Conservation (phyloP, 805 yeast genomes). For the Yarrowia osloensis region DNA sequence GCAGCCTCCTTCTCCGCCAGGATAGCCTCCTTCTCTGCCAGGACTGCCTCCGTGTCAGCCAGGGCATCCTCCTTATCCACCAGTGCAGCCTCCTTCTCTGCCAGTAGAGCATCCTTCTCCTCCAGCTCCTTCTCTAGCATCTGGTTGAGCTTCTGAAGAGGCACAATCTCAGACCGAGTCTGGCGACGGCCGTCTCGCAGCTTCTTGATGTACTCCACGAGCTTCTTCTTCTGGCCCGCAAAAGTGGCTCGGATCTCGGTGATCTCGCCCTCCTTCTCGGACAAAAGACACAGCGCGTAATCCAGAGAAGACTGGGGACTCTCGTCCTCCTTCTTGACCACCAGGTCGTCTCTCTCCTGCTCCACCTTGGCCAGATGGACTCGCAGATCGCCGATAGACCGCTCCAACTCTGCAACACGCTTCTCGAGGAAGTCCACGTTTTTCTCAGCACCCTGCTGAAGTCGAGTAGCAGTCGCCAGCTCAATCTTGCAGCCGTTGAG, state of each 20-base stretch:
- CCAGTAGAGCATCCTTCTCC: not conserved
- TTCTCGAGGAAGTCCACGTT: conserved; percentile 23
- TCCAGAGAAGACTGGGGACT: conserved; percentile 13
- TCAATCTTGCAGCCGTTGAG: not conserved
- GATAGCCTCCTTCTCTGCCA: not conserved
- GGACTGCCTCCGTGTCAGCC: too few species aligned
- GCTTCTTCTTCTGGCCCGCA: conserved; percentile 29
- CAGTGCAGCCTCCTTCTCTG: not conserved
- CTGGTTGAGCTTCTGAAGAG: conserved; percentile 14
- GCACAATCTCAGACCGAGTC: conserved; percentile 9
- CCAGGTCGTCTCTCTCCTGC: conserved; percentile 6
- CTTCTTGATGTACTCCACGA: conserved; percentile 16
- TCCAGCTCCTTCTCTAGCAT: not conserved
- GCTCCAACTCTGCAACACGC: conserved; percentile 10
- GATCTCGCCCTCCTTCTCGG: conserved; percentile 20
- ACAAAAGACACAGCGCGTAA: conserved; percentile 15
- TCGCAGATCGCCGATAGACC: conserved; percentile 3
- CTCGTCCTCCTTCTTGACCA: not conserved
- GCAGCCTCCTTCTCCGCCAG: not conserved
- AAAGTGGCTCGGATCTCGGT: not conserved
- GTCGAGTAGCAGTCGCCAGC: conserved; percentile 6
- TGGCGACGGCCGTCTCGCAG: not conserved
- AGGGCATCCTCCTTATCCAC: not conserved
- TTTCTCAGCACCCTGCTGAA: conserved; percentile 16
- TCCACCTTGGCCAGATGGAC: conserved; percentile 16